Conservation (phyloP, 2,329 filamentous ascomycete species). For the Fusarium camptoceras region DNA sequence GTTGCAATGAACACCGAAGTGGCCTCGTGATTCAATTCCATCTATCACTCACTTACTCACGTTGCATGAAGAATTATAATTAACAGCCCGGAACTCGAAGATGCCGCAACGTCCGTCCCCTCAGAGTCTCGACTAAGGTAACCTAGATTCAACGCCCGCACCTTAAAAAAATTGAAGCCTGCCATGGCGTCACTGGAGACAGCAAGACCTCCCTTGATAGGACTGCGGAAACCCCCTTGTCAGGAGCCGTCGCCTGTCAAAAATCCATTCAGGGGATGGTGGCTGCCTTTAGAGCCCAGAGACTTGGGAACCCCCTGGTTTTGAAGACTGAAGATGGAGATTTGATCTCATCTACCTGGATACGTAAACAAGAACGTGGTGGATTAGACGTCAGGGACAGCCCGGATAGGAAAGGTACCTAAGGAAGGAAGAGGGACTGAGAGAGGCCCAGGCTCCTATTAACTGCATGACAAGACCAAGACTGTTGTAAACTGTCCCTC, state of each 20-base stretch:
- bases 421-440: constrained; percentile 5
- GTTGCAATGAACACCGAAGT: constrained; percentile 15
- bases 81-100: background rate
- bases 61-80: constrained; percentile 7
- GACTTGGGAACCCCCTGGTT: constrained; percentile 34
- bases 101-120: background rate
- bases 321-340: constrained; percentile 37
- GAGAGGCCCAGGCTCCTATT: constrained; percentile 19
- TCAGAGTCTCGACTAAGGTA: background rate
- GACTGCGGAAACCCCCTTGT: constrained; percentile 34
- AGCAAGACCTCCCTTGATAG: constrained; percentile 26
- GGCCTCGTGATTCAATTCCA: constrained; percentile 9
- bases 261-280: constrained; percentile 29
- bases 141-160: constrained; percentile 10
- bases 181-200: constrained; percentile 38
- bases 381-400: constrained; percentile 12
- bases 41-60: constrained; percentile 27
- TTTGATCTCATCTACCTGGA: constrained; percentile 23
- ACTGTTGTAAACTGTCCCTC: background rate
- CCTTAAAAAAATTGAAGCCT: constrained; percentile 21
- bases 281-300: constrained; percentile 9
- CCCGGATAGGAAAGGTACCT: constrained; percentile 7
- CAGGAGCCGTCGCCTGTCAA: constrained; percentile 41
- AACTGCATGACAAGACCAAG: constrained; percentile 24
- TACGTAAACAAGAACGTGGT: background rate